Base-by-base conservation (phyloP, 768 basidiomycete species). In the Psilocybe sp. region DNA sequence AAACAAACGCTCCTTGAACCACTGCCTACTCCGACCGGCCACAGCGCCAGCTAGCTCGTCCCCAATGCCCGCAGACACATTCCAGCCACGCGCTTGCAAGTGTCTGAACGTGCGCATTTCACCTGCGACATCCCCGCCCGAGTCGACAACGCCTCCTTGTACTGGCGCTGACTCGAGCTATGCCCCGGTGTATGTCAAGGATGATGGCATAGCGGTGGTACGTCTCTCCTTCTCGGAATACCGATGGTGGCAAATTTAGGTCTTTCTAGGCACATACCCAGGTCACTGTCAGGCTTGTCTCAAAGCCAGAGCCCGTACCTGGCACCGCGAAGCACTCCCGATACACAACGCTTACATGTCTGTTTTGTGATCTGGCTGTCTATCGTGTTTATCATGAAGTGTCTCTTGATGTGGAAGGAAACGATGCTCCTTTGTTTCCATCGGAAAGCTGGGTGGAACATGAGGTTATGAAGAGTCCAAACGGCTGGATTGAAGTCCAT, bases 361-460 rank as follows among this genome's bases (percentile, higher is more conserved):
- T 92, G 15, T 64, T 84, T 34, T 92, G 89, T 69, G 75, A 79
- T 46, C 67, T 79, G 10, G 62, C 74, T 35, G 79, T 79, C 33
- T 92, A 92, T 71, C 87, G 88, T 42, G 82, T 89, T 23, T 69
- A 73, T 54, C 86, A 88, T 58, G 67, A 73, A 28, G 74, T 84
- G 45, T 70, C 80, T 36, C 65, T 69, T 42, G 84, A 85, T 47
- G 64, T 81, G 6, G 83, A 85, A 51, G 72, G 74, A 12, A 77
- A 77, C 43, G 84, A 85, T 47, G 82, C 85, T 7, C 79, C 82
- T 3, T 66, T 89, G 13, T 68, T 89, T 43, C 87, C 89, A 13
- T 80, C 80, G 1, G 81, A 85, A 46, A 86, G 88, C 40, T 90
- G 87, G 85, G 82, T 81, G 5, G 89, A 91, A 68, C 76, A 79